Conservation (phyloP, 768 basidiomycete species). For the Boletus rubescentipes region DNA sequence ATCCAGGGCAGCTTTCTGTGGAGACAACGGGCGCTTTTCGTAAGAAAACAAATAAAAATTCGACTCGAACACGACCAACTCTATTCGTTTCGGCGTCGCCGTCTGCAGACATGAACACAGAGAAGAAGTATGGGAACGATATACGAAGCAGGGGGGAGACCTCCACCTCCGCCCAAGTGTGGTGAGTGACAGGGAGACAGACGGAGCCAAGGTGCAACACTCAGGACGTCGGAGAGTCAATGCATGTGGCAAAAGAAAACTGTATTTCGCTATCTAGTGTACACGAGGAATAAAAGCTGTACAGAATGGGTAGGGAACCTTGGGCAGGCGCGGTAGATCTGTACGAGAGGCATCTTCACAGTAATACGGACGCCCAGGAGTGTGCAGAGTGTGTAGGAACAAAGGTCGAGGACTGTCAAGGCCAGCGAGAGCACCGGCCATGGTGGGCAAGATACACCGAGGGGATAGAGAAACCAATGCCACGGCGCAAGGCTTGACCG, state of each 20-base stretch:
- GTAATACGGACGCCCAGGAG: neutral
- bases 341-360: neutral
- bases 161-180: conserved; percentile 17
- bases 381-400: neutral
- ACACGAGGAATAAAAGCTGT: conserved; percentile 26
- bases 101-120: conserved; percentile 46
- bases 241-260: conserved; percentile 43
- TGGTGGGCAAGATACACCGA: neutral
- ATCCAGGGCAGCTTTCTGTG: conserved; percentile 44
- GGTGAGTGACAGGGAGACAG: conserved; percentile 21
- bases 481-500: neutral
- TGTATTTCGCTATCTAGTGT: conserved; percentile 37
- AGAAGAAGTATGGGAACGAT: conserved; percentile 18
- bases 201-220: conserved; percentile 33
- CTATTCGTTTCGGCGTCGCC: conserved; percentile 47
- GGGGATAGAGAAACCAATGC: neutral
- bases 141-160: conserved; percentile 11
- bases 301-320: conserved; percentile 15
- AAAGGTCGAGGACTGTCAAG: neutral
- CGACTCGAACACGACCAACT: conserved; percentile 43
- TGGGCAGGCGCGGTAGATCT: neutral
- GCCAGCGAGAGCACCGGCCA: neutral
- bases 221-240: conserved; percentile 56
- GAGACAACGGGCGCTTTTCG: conserved; percentile 30
- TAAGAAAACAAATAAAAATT: conserved; percentile 31